A percentile compares a stretch with the other conserved stretches of the same genome.
These are phyloP conservation scores for Melastoma candidum DNA, from an alignment of 441 rosid species.

Conservation along the genomic window DNA sequence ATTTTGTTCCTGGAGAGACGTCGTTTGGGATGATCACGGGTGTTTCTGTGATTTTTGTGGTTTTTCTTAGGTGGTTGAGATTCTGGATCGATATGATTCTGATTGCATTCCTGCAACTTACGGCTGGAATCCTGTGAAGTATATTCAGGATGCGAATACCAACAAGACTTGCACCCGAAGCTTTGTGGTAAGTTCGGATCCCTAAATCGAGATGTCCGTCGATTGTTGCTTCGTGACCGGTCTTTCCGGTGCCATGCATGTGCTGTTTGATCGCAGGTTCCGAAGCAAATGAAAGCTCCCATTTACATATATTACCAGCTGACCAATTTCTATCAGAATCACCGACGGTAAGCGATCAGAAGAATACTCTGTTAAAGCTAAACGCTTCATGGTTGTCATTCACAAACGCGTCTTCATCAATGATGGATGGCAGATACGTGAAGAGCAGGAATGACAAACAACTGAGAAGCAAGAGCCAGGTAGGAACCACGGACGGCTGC, in stretches of 20 bases:
- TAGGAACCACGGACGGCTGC: conserved; percentile 16
- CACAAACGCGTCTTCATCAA: neutral
- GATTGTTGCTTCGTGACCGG: neutral
- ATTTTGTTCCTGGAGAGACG: neutral
- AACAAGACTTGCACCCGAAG: conserved; percentile 37
- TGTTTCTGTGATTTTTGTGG: neutral
- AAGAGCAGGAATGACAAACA: conserved; percentile 39
- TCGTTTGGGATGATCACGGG: too few relatives aligned
- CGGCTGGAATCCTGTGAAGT: conserved; percentile 17
- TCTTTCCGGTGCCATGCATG: too few relatives aligned
- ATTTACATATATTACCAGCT: conserved; percentile 41
- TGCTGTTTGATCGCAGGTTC: conserved; percentile 22
- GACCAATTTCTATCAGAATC: conserved; percentile 46
- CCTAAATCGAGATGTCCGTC: conserved; percentile 1
- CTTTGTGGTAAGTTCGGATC: conserved; percentile 24
- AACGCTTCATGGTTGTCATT: too few relatives aligned
- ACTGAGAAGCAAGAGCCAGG: conserved; percentile 18
- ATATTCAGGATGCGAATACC: conserved; percentile 22
- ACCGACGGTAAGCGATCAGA: conserved; percentile 30
- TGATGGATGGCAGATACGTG: conserved; percentile 24
- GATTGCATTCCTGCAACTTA: conserved; percentile 29
- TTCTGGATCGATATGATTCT: conserved; percentile 34
- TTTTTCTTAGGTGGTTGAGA: conserved; percentile 36
- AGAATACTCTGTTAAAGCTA: neutral
- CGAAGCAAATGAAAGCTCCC: conserved; percentile 36